Conservation (phyloP, 2,329 filamentous ascomycete species). For the Emergomyces orientalis region DNA sequence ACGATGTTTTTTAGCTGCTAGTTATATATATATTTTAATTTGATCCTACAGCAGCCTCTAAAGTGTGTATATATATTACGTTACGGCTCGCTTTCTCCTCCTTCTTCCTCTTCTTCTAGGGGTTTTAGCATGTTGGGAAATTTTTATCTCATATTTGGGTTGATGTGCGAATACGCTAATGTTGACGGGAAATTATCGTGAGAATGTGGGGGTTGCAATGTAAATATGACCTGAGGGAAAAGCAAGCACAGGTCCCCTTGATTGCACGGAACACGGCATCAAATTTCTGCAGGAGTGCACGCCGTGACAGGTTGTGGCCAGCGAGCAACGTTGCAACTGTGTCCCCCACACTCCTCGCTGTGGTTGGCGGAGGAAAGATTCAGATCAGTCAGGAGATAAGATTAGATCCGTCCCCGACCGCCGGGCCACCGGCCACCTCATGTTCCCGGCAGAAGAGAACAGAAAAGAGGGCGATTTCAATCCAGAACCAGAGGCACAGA, state of each 20-base stretch:
- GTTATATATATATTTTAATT: neutral
- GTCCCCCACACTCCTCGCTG: too few species aligned
- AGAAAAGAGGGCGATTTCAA: neutral
- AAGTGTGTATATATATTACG: neutral
- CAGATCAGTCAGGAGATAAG: constrained; percentile 5
- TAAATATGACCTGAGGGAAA: neutral
- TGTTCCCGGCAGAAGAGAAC: neutral
- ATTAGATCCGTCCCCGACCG: constrained; percentile 14
- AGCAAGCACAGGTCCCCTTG: neutral
- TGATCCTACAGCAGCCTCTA: neutral
- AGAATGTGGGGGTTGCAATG: neutral
- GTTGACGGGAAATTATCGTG: neutral
- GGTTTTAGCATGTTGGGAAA: neutral
- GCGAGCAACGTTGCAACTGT: too few species aligned
- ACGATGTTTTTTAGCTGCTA: neutral
- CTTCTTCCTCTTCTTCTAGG: neutral
- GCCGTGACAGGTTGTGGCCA: too few species aligned
- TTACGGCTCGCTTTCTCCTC: neutral
- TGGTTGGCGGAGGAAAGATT: constrained; percentile 4
- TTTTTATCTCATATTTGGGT: neutral
- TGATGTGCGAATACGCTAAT: neutral
- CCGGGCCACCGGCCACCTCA: neutral
- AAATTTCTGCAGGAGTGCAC: neutral
- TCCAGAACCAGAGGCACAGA: too few species aligned
- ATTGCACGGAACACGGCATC: too few species aligned